These are phyloP conservation scores for Chionographis japonica DNA, from an alignment of 106 monocot species.

Conservation along the genomic window DNA sequence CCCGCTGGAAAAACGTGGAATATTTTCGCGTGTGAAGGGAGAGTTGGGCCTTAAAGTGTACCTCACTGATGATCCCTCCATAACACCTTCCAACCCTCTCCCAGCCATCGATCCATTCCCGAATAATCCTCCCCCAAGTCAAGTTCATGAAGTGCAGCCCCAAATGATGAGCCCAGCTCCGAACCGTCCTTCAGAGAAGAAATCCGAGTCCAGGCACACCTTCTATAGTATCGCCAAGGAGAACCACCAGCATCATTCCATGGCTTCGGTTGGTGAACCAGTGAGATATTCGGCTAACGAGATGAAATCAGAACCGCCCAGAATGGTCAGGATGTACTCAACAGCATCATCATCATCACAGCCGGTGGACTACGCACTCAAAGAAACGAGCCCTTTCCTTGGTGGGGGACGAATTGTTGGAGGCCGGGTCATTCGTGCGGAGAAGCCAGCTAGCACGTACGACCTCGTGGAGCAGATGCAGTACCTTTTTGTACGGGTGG, in stretches of 20 bases:
- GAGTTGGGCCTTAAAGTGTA: constrained; percentile 75
- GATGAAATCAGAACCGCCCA: constrained; percentile 36
- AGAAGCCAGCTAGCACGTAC: constrained; percentile 45
- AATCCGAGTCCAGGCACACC: constrained; percentile 22
- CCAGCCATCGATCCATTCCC: constrained; percentile 33
- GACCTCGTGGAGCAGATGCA: constrained; percentile 71
- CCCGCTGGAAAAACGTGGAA: constrained; percentile 64
- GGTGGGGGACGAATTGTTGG: constrained; percentile 52
- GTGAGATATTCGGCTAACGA: constrained; percentile 19
- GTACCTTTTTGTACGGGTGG: constrained; percentile 62
- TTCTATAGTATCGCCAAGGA: constrained; percentile 41
- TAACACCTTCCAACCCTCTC: constrained; percentile 61
- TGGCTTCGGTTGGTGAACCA: constrained; percentile 21
- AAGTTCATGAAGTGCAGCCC: constrained; percentile 15
- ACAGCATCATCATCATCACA: constrained; percentile 33
- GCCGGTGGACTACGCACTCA: constrained; percentile 41
- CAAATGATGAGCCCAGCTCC: constrained; percentile 10
- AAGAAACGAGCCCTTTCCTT: constrained; percentile 56
- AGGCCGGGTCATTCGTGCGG: constrained; percentile 37
- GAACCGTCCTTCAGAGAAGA: constrained; percentile 14
- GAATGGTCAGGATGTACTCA: constrained; percentile 46
- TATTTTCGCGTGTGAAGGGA: constrained; percentile 72
- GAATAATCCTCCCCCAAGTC: constrained; percentile 21
- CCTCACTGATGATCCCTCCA: constrained; percentile 71
- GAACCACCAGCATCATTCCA: constrained; percentile 21